A percentile compares a stretch with the other conserved stretches of the same genome.
Conservation (phyloP, 139 green algal species). For the Auxenochlorella protothecoides region DNA sequence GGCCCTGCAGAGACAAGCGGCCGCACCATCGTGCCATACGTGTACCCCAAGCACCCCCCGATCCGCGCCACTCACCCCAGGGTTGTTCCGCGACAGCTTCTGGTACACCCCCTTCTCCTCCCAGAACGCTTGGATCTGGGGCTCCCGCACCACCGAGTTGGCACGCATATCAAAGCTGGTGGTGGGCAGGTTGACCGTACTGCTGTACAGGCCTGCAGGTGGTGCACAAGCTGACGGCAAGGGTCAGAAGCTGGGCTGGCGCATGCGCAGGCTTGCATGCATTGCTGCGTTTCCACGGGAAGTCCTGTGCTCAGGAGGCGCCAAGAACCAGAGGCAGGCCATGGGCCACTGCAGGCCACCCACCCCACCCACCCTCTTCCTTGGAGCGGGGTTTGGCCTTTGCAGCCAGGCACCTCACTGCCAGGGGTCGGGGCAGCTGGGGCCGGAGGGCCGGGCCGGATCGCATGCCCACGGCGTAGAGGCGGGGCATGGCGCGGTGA, state of each 20-base stretch:
- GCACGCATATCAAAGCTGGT: constrained; percentile 92
- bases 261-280: too few relatives aligned
- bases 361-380: constrained; percentile 4
- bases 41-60: not conserved
- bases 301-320: too few relatives aligned
- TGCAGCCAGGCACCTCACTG: constrained; percentile 2
- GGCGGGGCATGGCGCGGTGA: too few relatives aligned
- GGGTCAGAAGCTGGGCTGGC: not conserved
- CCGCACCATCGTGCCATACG: not conserved
- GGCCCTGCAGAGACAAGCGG: not conserved
- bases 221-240: not conserved
- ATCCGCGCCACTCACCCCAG: constrained; percentile 22
- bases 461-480: too few relatives aligned
- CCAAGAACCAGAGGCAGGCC: too few relatives aligned
- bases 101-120: constrained; percentile 66
- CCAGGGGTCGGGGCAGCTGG: not conserved
- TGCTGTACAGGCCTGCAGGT: constrained; percentile 46
- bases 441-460: too few relatives aligned
- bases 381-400: constrained; percentile 3
- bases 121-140: constrained; percentile 90
- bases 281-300: too few relatives aligned
- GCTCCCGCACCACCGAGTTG: constrained; percentile 81
- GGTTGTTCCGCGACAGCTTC: constrained; percentile 31
- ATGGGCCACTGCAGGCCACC: too few relatives aligned
- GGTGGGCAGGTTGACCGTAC: constrained; percentile 81